Evolutionary conservation across 2,329 filamentous ascomycete species (phyloP), one percentile per base, ranked within the genome.

Genomic region (Trichoderma koningii): DNA sequence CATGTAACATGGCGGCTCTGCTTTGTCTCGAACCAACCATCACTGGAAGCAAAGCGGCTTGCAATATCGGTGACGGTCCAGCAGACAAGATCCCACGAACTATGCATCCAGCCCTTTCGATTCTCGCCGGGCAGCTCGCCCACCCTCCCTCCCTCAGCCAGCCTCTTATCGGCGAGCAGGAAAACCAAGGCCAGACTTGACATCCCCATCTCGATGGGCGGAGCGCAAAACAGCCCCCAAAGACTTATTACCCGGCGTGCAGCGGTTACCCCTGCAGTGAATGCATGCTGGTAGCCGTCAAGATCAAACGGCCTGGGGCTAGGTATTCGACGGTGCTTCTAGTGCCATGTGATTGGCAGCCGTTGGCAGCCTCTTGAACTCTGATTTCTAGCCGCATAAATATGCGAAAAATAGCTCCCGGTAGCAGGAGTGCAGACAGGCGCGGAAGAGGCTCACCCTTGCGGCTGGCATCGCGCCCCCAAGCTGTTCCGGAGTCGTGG

Each of bases 241-340:
- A 64, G 55, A 50, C 44, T 60, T 57, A 59, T 65, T 59, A 59
- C 48, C 63, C 55, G 63, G 41, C 50, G n/a, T 63, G 60, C 60
- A 63, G 60, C 60, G 48, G 30, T 53, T 52, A 59, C 63, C 55
- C 55, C 56, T 62, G 64, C 57, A 62, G 64, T 55, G 51, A 53
- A 56, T 66, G 57, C 57, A 66, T 66, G 57, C 64, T 66, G 57
- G 51, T 56, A 66, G 57, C 64, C 64, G 64, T 55, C 64, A 55
- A 48, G 38, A 62, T 47, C 57, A 66, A 62, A 62, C 57, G 57
- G 52, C 51, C 48, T 63, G 41, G 51, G 55, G 47, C 59, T 47
- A 53, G 42, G 19, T 52, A 64, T 56, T 59, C 45, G 51, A 53
- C 44, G 12, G 23, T 44, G 47, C 38, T 56, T 55, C 51, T 42